Base-by-base conservation (phyloP, 768 basidiomycete genomes). In the Hydnum rufescens region DNA sequence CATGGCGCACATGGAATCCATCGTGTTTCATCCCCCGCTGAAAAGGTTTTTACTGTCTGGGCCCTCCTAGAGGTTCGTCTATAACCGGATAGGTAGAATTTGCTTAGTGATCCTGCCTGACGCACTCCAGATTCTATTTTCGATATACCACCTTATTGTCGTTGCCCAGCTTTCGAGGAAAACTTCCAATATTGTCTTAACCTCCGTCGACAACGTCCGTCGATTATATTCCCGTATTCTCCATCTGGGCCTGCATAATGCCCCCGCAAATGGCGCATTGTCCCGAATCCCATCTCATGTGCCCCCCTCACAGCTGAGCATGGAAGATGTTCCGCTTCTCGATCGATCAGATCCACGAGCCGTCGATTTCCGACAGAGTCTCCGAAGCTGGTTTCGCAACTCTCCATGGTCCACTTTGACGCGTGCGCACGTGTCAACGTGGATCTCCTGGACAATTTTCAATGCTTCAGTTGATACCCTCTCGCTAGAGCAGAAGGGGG, bases 361-460 rank as follows among this genome's bases (percentile, higher is more conserved):
- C 1, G 64, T 80, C 32, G 82, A 85, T 43, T 55, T 29, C 29
- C 57, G 46, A 44, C 29, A 57, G 46, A 30, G 52, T 18, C 36
- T 51, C 34, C 56, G 48, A 34, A n/a, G 50, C 34, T 47, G 86
- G 86, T 92, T 92, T 63, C 66, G 72, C 53, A 77, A 75, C 58
- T 75, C 71, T 16, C 75, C 78, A 0, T 93, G 83, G 82, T 78
- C 78, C 0, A 68, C 72, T 8, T 73, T 93, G 53, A 75, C 70
- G 42, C 70, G 68, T 18, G 66, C 73, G 34, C 75, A 87, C 61
- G 66, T 86, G 53, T 70, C 70, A 39, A 68, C 74, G 54, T 92
- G 86, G 82, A 67, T 93, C 29, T 78, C 84, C 53, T 92, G 88
- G 87, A 73, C 76, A 23, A 78, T 83, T 60, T 90, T 78, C 64